phyloP scores from a whole-genome alignment of 2,329 filamentous ascomycete species.

The Paramyrothecium sp. region DNA sequence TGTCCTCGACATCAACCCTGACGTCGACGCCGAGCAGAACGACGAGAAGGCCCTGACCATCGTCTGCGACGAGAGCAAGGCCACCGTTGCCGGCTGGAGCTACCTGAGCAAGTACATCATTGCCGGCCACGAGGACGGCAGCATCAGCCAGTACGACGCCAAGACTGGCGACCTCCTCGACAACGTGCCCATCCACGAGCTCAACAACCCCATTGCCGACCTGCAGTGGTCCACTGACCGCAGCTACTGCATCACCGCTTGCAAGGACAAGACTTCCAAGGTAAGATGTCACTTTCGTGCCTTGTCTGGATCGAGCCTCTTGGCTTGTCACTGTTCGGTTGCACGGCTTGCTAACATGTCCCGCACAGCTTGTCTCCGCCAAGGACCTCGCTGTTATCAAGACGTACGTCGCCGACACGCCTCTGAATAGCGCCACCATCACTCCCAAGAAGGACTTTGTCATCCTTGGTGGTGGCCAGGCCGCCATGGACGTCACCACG shows the following conservation, averaged over 20 bases:
- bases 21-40: conserved; percentile 78
- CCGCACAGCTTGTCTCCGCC: conserved; percentile 69
- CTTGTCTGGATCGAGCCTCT: not conserved
- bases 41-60: conserved; percentile 84
- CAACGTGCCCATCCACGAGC: conserved; percentile 83
- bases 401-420: conserved; percentile 88
- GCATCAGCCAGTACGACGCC: conserved; percentile 84
- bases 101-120: conserved; percentile 96
- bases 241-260: conserved; percentile 97
- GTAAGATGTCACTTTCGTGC: conserved; percentile 38
- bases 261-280: conserved; percentile 97
- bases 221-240: conserved; percentile 92
- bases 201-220: conserved; percentile 80
- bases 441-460: conserved; percentile 97
- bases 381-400: conserved; percentile 90
- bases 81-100: conserved; percentile 95
- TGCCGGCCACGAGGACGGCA: conserved; percentile 94
- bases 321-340: not conserved
- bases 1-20: conserved; percentile 84
- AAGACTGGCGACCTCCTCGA: conserved; percentile 85
- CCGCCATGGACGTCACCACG: conserved; percentile 97
- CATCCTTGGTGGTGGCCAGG: conserved; percentile 96
- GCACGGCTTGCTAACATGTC: conserved; percentile 8
- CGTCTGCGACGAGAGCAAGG: conserved; percentile 93
- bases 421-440: conserved; percentile 92